These are phyloP conservation scores for Verticillium dahliae DNA, from an alignment of 2,329 filamentous ascomycete species.

Conservation along the genomic window DNA sequence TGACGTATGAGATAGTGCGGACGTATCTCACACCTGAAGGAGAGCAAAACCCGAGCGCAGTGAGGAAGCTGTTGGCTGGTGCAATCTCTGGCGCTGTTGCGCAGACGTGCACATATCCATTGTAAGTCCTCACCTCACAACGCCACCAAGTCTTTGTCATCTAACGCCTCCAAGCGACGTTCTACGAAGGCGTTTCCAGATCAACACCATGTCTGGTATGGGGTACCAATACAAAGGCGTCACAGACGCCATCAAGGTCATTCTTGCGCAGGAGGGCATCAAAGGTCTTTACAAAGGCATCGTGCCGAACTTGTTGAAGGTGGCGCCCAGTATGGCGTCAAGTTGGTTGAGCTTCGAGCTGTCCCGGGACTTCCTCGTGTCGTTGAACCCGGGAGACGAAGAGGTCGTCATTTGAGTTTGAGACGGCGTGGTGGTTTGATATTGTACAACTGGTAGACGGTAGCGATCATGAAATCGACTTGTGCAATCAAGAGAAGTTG, in stretches of 20 bases:
- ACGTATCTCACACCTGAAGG: constrained; percentile 81
- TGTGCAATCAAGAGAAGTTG: background rate
- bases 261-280: constrained; percentile 76
- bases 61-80: constrained; percentile 80
- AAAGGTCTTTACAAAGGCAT: constrained; percentile 93
- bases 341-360: constrained; percentile 98
- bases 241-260: constrained; percentile 73
- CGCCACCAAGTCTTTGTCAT: constrained; percentile 5
- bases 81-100: constrained; percentile 94
- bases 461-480: background rate
- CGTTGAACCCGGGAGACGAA: constrained; percentile 42
- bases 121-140: constrained; percentile 52
- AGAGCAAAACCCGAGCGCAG: constrained; percentile 70
- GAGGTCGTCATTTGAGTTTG: constrained; percentile 7
- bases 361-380: constrained; percentile 77
- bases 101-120: constrained; percentile 96
- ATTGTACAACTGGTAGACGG: background rate
- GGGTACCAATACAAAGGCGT: constrained; percentile 92
- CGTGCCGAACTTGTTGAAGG: constrained; percentile 89
- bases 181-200: constrained; percentile 87
- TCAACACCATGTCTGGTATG: constrained; percentile 99
- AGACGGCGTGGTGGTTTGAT: constrained; percentile 1
- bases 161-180: constrained; percentile 62
- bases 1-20: constrained; percentile 90
- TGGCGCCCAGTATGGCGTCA: constrained; percentile 96